Conservation (phyloP, 2,329 filamentous ascomycete genomes). For the Amesomyces nigricolor region DNA sequence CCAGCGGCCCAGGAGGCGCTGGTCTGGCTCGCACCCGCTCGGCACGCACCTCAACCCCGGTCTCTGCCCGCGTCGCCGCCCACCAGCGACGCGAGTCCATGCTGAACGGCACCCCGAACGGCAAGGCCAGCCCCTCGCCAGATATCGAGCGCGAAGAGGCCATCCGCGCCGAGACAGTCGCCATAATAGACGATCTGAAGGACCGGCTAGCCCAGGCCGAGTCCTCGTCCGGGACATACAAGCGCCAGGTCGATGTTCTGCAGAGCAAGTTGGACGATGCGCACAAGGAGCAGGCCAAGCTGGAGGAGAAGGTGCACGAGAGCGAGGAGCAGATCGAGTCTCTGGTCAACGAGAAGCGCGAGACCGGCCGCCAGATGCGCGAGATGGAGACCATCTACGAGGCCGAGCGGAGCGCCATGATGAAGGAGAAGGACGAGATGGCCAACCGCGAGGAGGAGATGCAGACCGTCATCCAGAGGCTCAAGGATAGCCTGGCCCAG, state of each 20-base stretch:
- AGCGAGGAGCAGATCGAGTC: slow-evolving; percentile 76
- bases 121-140: slow-evolving; percentile 36
- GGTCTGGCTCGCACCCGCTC: slow-evolving; percentile 56
- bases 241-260: slow-evolving; percentile 78
- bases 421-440: slow-evolving; percentile 89
- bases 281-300: slow-evolving; percentile 70
- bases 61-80: slow-evolving; percentile 68
- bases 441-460: slow-evolving; percentile 81
- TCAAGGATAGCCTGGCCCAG: slow-evolving; percentile 84
- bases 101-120: slow-evolving; percentile 35
- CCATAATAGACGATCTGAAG: slow-evolving; percentile 77
- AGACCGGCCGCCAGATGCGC: slow-evolving; percentile 73
- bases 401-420: slow-evolving; percentile 76
- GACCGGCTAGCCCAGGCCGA: slow-evolving; percentile 78
- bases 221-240: slow-evolving; percentile 66
- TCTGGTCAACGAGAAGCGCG: slow-evolving; percentile 78
- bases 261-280: slow-evolving; percentile 84
- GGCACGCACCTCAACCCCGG: slow-evolving; percentile 56
- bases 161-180: slow-evolving; percentile 70
- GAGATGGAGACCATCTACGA: slow-evolving; percentile 94
- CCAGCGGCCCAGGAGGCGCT: slow-evolving; percentile 36
- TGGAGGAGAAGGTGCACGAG: slow-evolving; percentile 86
- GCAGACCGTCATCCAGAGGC: slow-evolving; percentile 79
- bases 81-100: slow-evolving; percentile 53
- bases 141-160: slow-evolving; percentile 57